Evolutionary conservation across 2,329 filamentous ascomycete genomes (phyloP).

Genomic region (Cyanodermella asteris): DNA sequence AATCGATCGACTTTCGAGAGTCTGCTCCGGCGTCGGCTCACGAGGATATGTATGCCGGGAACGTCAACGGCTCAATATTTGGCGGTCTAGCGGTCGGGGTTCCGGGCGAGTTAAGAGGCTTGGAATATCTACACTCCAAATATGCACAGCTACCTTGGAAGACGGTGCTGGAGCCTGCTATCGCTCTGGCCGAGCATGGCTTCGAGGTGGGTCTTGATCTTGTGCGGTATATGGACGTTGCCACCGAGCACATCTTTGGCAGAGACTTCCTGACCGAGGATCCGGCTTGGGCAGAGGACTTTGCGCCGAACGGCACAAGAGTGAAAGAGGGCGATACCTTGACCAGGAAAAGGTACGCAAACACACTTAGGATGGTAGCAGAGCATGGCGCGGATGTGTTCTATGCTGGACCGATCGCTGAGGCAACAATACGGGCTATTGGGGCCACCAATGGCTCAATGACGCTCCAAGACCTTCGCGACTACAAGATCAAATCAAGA

Average conservation of each 20-base stretch:
- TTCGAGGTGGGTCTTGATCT: conserved; percentile 56
- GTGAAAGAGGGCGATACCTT: conserved; percentile 55
- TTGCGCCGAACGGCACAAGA: conserved; percentile 60
- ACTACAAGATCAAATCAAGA: conserved; percentile 48
- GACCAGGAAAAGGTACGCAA: conserved; percentile 57
- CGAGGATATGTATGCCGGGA: conserved; percentile 65
- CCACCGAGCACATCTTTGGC: conserved; percentile 15
- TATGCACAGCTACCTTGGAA: conserved; percentile 46
- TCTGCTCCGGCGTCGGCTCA: conserved; percentile 61
- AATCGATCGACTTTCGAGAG: conserved; percentile 79
- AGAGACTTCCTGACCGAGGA: conserved; percentile 53
- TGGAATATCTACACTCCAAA: conserved; percentile 51
- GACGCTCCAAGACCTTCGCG: conserved; percentile 54
- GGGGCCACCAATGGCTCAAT: conserved; percentile 58
- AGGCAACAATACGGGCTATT: conserved; percentile 49
- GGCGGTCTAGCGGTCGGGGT: conserved; percentile 49
- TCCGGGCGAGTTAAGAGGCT: conserved; percentile 43
- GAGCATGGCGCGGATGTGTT: conserved; percentile 50
- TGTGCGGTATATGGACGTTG: conserved; percentile 45
- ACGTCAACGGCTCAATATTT: conserved; percentile 41
- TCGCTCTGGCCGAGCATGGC: conserved; percentile 49
- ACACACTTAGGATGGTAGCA: conserved; percentile 60
- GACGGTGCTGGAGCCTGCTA: conserved; percentile 49
- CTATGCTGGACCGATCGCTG: conserved; percentile 50
- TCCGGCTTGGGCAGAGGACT: conserved; percentile 65